Evolutionary conservation across 352 stramenopile genomes (phyloP), one percentile per base, ranked within the genome.

Genomic region (Phytophthora macrochlamydospora): DNA sequence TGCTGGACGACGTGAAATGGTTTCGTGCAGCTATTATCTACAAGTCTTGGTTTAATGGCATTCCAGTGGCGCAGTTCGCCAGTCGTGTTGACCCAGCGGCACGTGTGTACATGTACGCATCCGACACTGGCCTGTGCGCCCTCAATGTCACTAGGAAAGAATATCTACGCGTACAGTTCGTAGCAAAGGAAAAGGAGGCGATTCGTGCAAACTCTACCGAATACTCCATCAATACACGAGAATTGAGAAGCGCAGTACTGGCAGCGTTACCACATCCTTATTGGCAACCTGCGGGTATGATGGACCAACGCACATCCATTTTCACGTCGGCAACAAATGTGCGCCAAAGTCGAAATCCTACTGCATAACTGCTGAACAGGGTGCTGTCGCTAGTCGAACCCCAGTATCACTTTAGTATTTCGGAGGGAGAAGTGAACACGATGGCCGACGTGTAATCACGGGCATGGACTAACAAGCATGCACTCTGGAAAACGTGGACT

Each of bases 321-420:
- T 56, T n/a, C 48, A 57, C 11, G 56, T 64, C 24, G 48, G 56
- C 31, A 64, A 64, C 29, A 52, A 31, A 18, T 54, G 49, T 42
- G 58, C 50, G 50, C 14, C 6, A 28, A 18, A 64, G 48, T 13
- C 28, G 48, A 29, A 40, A 56, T 45, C 57, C 46, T 18, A 9
- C 44, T 1, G 58, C 58, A n/a, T 13, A 65, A 32, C 37, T 65
- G 31, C 59, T 54, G 31, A 65, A 65, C 18, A 30, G 67, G 9
- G 35, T 70, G 0, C 49, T 71, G 0, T 71, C 49, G 2, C 42
- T 71, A 1, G 54, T 59, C 7, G 63, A 76, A 32, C 63, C 71
- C n/a, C 46, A 69, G 48, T 69, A 64, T 51, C 44, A 67, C n/a
- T 8, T 71, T 14, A 11, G 32, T 3, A 61, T 69, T 29, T 59